Percentiles rank a stretch among this genome's conserved stretches.
phyloP scores from a whole-genome alignment of 1,284 basidiomycete genomes.

The Exsudoporus floridanus region DNA sequence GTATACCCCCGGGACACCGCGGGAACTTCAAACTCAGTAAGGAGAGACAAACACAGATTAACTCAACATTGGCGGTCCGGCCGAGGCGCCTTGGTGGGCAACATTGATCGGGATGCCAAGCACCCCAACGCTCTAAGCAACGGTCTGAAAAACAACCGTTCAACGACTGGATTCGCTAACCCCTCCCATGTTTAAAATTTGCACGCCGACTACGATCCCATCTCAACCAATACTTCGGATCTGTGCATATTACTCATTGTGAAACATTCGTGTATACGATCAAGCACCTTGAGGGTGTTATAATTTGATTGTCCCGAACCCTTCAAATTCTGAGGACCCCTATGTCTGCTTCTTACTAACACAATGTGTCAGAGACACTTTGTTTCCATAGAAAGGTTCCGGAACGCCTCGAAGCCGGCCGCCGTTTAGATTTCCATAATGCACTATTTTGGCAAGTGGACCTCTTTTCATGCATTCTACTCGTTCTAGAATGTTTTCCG shows the following conservation, averaged over 20 bases:
- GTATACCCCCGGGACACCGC: not conserved
- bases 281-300: too few relatives aligned
- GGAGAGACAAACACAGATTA: too few relatives aligned
- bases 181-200: too few relatives aligned
- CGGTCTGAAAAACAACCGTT: too few relatives aligned
- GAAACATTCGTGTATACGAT: not conserved
- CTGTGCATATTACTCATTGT: not conserved
- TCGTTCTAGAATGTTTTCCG: conserved; percentile 15
- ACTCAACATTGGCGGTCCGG: not conserved
- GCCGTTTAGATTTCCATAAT: conserved; percentile 8
- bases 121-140: not conserved
- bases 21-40: not conserved
- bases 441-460: not conserved
- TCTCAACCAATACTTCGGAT: too few relatives aligned
- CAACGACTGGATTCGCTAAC: too few relatives aligned
- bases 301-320: not conserved
- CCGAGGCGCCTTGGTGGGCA: too few relatives aligned
- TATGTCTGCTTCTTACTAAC: not conserved
- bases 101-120: not conserved
- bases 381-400: not conserved
- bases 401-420: not conserved
- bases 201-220: too few relatives aligned
- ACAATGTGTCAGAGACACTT: not conserved
- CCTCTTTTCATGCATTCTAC: conserved; percentile 4
- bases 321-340: not conserved